These are phyloP conservation scores for Zymoseptoria pseudotritici DNA, from an alignment of 2,329 filamentous ascomycete species.

Conservation along the genomic window DNA sequence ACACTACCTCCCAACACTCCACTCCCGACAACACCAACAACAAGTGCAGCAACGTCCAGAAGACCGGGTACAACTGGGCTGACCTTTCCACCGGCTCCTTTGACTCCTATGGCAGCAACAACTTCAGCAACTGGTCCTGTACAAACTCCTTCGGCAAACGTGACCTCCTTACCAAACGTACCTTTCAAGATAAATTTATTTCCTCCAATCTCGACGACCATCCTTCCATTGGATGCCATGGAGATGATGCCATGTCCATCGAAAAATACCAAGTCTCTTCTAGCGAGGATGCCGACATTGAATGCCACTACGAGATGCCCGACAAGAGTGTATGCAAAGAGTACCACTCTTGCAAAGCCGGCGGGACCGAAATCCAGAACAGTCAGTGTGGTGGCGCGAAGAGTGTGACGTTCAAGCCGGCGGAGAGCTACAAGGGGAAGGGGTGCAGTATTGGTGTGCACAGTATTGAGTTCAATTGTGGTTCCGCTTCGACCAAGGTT, in stretches of 20 bases:
- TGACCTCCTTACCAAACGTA: conserved; percentile 43
- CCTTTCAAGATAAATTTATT: conserved; percentile 38
- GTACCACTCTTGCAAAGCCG: conserved; percentile 56
- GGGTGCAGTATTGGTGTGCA: conserved; percentile 65
- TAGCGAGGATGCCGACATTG: conserved; percentile 68
- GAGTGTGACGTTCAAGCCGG: conserved; percentile 61
- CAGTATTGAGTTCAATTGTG: conserved; percentile 69
- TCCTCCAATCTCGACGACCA: conserved; percentile 39
- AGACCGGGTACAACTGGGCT: conserved; percentile 63
- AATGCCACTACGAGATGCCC: conserved; percentile 82
- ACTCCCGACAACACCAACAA: conserved; percentile 69
- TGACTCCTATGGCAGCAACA: conserved; percentile 61
- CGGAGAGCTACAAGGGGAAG: conserved; percentile 21
- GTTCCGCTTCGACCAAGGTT: conserved; percentile 24
- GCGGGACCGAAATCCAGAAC: conserved; percentile 68
- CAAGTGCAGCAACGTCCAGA: conserved; percentile 64
- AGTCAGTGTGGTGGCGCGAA: conserved; percentile 86
- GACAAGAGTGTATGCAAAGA: conserved; percentile 79
- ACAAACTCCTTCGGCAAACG: conserved; percentile 54
- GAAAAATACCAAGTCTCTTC: conserved; percentile 63
- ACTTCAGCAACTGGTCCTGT: conserved; percentile 68
- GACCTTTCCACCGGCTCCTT: conserved; percentile 57
- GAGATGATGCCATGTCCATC: conserved; percentile 61
- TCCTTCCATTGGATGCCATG: conserved; percentile 38
- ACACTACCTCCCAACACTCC: conserved; percentile 49